phyloP scores from a whole-genome alignment of 768 basidiomycete species.

The Boletus rubroflammeus region DNA sequence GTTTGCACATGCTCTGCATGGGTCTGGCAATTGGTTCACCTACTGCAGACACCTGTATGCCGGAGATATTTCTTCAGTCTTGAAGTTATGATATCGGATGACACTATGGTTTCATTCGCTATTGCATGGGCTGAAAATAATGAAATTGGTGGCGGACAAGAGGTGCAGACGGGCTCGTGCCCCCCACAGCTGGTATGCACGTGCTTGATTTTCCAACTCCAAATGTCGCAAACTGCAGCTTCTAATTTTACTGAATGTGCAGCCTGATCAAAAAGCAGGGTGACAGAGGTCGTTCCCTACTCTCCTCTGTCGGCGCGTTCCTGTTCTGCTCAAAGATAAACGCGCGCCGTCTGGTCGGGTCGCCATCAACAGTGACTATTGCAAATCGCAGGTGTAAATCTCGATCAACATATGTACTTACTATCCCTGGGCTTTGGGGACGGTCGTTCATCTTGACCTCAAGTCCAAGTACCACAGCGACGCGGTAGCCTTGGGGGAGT shows the following conservation, averaged over 20 bases:
- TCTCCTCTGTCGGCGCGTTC: background rate
- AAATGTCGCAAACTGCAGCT: background rate
- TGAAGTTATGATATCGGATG: background rate
- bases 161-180: too few relatives aligned
- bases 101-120: too few relatives aligned
- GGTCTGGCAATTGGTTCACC: background rate
- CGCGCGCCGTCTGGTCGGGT: constrained; percentile 1
- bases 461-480: background rate
- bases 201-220: background rate
- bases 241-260: background rate
- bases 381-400: background rate
- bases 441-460: background rate
- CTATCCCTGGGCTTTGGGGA: background rate
- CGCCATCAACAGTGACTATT: background rate
- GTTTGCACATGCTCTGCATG: background rate
- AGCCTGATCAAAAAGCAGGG: background rate
- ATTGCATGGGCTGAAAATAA: too few relatives aligned
- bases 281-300: background rate
- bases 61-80: background rate
- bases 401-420: constrained; percentile 5
- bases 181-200: background rate
- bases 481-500: background rate
- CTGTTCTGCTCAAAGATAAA: background rate
- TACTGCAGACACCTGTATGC: background rate
- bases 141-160: too few relatives aligned